A percentile compares a stretch with the other conserved stretches of the same genome.
These are phyloP conservation scores for Agrocybe pediades DNA, from an alignment of 768 basidiomycete species.

Conservation along the genomic window DNA sequence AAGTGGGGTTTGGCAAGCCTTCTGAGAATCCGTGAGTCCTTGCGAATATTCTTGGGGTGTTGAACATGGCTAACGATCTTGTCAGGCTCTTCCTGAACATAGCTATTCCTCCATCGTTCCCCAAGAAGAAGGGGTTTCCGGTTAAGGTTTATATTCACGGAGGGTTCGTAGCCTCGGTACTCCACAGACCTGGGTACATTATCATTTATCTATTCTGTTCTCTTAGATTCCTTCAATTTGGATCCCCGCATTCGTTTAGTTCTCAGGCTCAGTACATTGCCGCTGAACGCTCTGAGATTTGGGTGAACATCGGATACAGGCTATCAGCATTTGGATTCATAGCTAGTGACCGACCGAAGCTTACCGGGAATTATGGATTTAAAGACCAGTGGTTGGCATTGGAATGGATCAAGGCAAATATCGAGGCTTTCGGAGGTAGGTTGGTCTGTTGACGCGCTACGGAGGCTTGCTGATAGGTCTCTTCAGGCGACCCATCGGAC, in stretches of 20 bases:
- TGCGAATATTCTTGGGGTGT: neutral
- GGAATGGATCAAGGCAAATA: conserved; percentile 72
- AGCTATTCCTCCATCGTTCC: conserved; percentile 56
- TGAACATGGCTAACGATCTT: neutral
- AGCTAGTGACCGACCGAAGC: conserved; percentile 58
- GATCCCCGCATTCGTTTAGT: conserved; percentile 64
- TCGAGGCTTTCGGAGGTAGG: conserved; percentile 67
- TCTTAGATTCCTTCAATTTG: conserved; percentile 73
- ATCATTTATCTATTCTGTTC: neutral
- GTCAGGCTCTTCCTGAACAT: conserved; percentile 69
- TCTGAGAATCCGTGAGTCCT: conserved; percentile 66
- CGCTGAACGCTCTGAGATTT: conserved; percentile 64
- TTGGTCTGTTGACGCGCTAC: neutral
- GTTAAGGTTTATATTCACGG: conserved; percentile 81
- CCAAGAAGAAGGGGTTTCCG: conserved; percentile 46
- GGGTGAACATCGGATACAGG: conserved; percentile 79
- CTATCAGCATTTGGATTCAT: conserved; percentile 79
- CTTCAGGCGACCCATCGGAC: conserved; percentile 57
- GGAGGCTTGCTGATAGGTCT: neutral
- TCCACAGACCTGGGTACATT: neutral
- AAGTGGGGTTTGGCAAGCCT: conserved; percentile 66
- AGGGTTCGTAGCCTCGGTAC: conserved; percentile 46
- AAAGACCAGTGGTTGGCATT: conserved; percentile 83
- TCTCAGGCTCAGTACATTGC: conserved; percentile 70
- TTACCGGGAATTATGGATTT: conserved; percentile 81